Base-by-base conservation (phyloP, 352 stramenopile species). In the Blastocystis sp. region DNA sequence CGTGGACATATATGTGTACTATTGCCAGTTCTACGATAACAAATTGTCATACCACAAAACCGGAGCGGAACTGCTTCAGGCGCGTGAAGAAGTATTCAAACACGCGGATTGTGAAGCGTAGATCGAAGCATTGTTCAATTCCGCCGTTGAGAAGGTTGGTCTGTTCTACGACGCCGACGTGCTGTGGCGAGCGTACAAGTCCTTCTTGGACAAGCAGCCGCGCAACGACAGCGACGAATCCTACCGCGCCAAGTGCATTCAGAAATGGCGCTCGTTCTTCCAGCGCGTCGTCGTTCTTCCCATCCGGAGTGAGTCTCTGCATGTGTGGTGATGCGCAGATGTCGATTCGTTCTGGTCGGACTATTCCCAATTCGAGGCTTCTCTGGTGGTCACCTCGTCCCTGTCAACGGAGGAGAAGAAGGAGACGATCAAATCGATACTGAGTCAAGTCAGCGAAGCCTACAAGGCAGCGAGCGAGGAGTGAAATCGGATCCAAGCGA, bases 1-100 rank as follows among this genome's bases (percentile, higher is more conserved):
- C 45, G 61, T 84, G 14, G 74, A 84, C 61, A 69, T 84, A 7
- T 84, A 70, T 23, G 21, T 52, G n/a, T 84, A 84, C 48, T 84
- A 67, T 28, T 84, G 74, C 61, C 53, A 67, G 21, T 84, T 53
- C 43, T 84, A 84, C 61, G 74, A 84, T 1, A 67, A 56, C 2
- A 84, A 84, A 28, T 45, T 52, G 17, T 48, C 45, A 7, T 56
- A 67, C n/a, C 34, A 62, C 5, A 67, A 69, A 14, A 19, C 53
- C 0, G 56, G 56, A 2, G 0, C 41, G 2, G 56, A 53, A 34
- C 61, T 69, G 23, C 0, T 69, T 11, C 14, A 28, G 21, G 52
- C 56, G 17, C 60, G 38, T 10, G 19, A 14, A 0, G 53, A 84
- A 23, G 56, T 84, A 56, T 7, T 17, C 5, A 56, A 17, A 0